These are phyloP conservation scores for Neonectria magnoliae DNA, from an alignment of 2,329 filamentous ascomycete genomes.

Conservation along the genomic window DNA sequence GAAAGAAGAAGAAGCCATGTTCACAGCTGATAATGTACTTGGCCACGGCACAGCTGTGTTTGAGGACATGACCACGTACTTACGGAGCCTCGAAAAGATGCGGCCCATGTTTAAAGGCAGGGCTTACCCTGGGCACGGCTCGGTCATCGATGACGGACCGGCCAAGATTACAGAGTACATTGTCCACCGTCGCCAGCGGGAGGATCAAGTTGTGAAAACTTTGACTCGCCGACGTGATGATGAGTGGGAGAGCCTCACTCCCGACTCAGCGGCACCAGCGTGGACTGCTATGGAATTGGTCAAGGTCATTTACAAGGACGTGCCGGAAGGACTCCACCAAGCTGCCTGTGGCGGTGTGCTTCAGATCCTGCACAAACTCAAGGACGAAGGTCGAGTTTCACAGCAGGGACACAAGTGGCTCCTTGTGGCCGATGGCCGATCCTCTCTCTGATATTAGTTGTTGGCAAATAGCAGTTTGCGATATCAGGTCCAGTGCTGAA, in stretches of 20 bases:
- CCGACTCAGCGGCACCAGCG: constrained; percentile 38
- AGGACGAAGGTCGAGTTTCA: constrained; percentile 74
- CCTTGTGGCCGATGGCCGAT: constrained; percentile 35
- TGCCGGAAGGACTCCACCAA: constrained; percentile 77
- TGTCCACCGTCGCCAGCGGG: constrained; percentile 79
- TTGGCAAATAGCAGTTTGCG: too few relatives aligned
- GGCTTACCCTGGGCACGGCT: constrained; percentile 90
- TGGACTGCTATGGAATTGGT: constrained; percentile 86
- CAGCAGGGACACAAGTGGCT: constrained; percentile 47
- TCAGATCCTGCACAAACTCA: constrained; percentile 83
- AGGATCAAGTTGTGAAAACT: constrained; percentile 78
- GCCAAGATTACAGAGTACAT: constrained; percentile 85
- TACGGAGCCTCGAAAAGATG: constrained; percentile 77
- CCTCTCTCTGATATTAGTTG: constrained; percentile 33
- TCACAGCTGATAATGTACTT: constrained; percentile 89
- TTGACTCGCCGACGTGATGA: constrained; percentile 51
- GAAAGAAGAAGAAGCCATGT: constrained; percentile 82
- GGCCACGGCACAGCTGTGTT: constrained; percentile 90
- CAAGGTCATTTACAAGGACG: constrained; percentile 84
- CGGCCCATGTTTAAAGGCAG: constrained; percentile 69
- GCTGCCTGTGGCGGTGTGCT: constrained; percentile 80
- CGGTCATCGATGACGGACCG: constrained; percentile 77
- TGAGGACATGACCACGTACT: constrained; percentile 76
- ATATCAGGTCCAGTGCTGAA: neutral
- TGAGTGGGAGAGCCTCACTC: constrained; percentile 46